Evolutionary conservation across 2,329 filamentous ascomycete genomes (phyloP), one percentile per base, ranked within the genome.

Genomic region (Pseudocercospora macadamiae): DNA sequence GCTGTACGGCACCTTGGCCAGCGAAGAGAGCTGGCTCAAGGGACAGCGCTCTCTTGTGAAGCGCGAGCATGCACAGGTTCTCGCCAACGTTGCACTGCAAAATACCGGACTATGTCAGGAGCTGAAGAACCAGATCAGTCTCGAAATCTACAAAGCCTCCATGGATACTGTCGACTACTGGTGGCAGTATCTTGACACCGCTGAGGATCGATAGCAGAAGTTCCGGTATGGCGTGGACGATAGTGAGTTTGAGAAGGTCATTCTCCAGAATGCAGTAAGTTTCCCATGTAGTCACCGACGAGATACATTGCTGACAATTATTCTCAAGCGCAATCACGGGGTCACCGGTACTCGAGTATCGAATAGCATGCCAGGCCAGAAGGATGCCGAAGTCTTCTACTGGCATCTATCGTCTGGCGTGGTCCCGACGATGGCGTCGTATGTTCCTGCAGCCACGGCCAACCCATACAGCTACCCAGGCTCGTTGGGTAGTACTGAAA

Each of bases 31-130:
- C 37, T 57, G 21, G 21, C 34, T 52, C 3, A 47, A 37, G 8
- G 54, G 54, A 14, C 47, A 47, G 10, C 54, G 54, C 37, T 28
- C 36, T 6, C 23, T 45, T 2, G 58, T 60, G 2, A 57, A 53
- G 30, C 21, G 21, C 19, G 54, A 60, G 21, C 12, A 32, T 12
- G 12, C 28, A 7, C 28, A 12, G 28, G 6, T 32, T 6, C 28
- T 32, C 6, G 28, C 28, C 6, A 32, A 32, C 28, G 12, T 7
- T 6, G 28, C 28, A 32, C 28, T 32, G 6, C 12, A 6, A 6
- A 12, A 32, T 12, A 32, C 28, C 12, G 12, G 6, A 32, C 28
- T 32, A 12, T 12, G 6, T 6, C 28, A 32, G 12, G 28, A 32
- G 12, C 28, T 32, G 28, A 32, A 7, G 6, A 12, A 32, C 28